Base-by-base conservation (phyloP, 306 rosid species). In the Acacia confusa region DNA sequence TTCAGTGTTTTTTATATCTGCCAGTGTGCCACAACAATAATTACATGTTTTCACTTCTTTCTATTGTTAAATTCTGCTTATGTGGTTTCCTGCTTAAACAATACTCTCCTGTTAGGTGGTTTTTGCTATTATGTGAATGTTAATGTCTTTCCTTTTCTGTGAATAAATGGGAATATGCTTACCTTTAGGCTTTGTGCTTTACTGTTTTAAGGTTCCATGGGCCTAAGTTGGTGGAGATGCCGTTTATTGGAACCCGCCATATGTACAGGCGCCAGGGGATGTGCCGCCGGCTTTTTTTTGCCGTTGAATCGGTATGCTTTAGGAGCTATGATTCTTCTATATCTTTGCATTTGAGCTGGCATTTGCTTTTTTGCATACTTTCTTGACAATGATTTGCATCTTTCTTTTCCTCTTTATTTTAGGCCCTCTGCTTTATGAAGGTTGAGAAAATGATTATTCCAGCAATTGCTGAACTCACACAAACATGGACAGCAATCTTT, bases 221-320 rank as follows among this genome's bases (percentile, higher is more conserved):
- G 80, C 90, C 96, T 30, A 88, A 81, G 89, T 79, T 96, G 81
- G 95, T 89, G 7, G 99, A 96, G 92, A 96, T 96, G 99, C 99
- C 99, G 55, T 96, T 90, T 82, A 96, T 96, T 20, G 98, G 98
- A 83, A 94, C 98, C 82, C 99, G 98, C 77, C 97, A 92, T 72
- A 87, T 94, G 77, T 94, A 96, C 70, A 94, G 99, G 85, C 97
- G 89, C 47, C 97, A 94, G 84, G 99, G 99, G 86, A 96, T 96
- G 99, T 96, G 97, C 79, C 98, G 97, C 38, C 88, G 95, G 50
- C 97, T 96, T 87, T 92, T 96, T 81, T 78, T 89, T 64, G 97
- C 97, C 79, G 88, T 96, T 86, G 98, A 96, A 86, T 88, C 80
- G 24, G 99, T 96, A 90, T 82, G 85, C 79, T 83, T 60, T 75